Evolutionary conservation across 768 basidiomycete genomes (phyloP).

Genomic region (Termitomyces sp.): DNA sequence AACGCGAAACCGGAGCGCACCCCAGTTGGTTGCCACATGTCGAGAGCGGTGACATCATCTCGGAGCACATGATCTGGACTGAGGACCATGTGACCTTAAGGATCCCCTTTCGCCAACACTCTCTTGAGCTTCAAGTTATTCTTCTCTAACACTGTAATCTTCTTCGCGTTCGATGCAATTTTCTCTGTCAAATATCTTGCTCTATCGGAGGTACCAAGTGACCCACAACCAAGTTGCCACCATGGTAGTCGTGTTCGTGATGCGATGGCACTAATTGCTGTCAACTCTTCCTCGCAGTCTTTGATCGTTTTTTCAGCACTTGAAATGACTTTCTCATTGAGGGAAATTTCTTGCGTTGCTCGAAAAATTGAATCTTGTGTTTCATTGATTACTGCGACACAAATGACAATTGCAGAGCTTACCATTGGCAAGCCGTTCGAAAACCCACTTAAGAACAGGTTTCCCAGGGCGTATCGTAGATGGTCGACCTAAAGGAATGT

Average conservation of each 20-base stretch:
- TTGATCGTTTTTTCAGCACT: conserved; percentile 59
- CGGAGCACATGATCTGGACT: neutral
- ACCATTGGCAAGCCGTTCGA: conserved; percentile 78
- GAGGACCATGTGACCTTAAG: neutral
- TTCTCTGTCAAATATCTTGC: conserved; percentile 66
- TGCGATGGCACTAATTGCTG: conserved; percentile 59
- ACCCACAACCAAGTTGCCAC: conserved; percentile 32
- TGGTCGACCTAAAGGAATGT: conserved; percentile 56
- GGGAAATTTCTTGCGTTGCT: conserved; percentile 75
- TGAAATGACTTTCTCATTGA: conserved; percentile 64
- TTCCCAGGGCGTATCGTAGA: conserved; percentile 84
- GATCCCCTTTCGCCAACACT: conserved; percentile 35
- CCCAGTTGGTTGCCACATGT: too few species aligned
- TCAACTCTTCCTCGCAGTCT: conserved; percentile 72
- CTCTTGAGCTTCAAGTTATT: conserved; percentile 66
- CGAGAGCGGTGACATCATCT: too few species aligned
- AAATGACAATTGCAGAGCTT: conserved; percentile 13
- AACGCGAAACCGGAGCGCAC: too few species aligned
- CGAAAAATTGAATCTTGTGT: conserved; percentile 65
- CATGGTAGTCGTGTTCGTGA: conserved; percentile 35
- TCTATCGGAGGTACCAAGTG: conserved; percentile 50
- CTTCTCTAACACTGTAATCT: conserved; percentile 64
- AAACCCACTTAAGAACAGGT: conserved; percentile 84
- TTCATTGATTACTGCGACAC: neutral
- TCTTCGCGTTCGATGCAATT: conserved; percentile 64